Base-by-base conservation (phyloP, 2,329 filamentous ascomycete species). In the Zarea fungicola region DNA sequence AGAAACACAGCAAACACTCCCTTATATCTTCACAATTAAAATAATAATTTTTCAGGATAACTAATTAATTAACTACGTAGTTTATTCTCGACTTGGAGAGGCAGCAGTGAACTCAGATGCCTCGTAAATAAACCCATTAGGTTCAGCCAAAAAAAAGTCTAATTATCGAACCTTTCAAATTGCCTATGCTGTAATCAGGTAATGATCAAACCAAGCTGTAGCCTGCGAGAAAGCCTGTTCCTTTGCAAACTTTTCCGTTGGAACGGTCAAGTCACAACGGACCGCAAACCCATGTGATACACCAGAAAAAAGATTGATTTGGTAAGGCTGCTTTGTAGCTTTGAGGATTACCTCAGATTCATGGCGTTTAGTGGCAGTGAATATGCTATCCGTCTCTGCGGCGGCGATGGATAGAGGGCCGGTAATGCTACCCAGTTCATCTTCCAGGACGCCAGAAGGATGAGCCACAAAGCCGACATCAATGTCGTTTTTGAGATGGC, bases 161-260 rank as follows among this genome's bases (percentile, higher is more conserved):
- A n/a, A n/a, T n/a, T n/a, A n/a, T n/a, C n/a, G n/a, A n/a, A n/a
- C n/a, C n/a, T n/a, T n/a, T n/a, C n/a, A n/a, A n/a, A n/a, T n/a
- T n/a, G n/a, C n/a, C n/a, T n/a, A n/a, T n/a, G n/a, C n/a, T n/a
- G n/a, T n/a, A n/a, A n/a, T n/a, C n/a, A 68, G 51, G 44, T 62
- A 70, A 14, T 83, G 73, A 47, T 85, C 77, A 60, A 92, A 90
- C 85, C 86, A 93, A 50, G 74, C 67, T 45, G 89, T 76, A 22
- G 87, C 86, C 73, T 92, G 87, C 55, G 77, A 68, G 64, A 91
- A 91, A 1, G 88, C 87, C 62, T 83, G 77, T 69, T 92, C 85
- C 74, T 91, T 91, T 25, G 83, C 85, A 62, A 81, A 91, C 65
- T 76, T 81, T 60, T 79, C 68, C 49, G 60, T 55, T 18, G 69